Conservation (phyloP, 1,284 basidiomycete genomes). For the Porodaedalea pini region DNA sequence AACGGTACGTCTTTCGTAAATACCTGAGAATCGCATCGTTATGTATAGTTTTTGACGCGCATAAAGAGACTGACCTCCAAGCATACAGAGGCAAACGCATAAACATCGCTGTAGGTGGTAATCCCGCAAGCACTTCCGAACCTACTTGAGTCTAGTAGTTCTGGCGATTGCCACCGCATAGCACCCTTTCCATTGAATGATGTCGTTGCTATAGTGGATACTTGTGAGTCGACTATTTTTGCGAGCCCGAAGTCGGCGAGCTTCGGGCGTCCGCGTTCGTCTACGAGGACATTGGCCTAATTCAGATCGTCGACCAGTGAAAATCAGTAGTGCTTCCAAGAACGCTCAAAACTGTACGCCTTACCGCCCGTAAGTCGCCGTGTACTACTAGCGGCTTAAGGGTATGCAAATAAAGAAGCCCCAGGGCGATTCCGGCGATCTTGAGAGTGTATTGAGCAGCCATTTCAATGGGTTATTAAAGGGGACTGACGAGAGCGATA, state of each 20-base stretch:
- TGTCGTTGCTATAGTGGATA: not conserved
- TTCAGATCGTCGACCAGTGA: too few relatives aligned
- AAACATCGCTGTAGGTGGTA: slow-evolving; percentile 11
- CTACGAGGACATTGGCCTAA: slow-evolving; percentile 12
- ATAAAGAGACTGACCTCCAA: slow-evolving; percentile 5
- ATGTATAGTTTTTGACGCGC: not conserved
- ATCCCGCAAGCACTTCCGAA: not conserved
- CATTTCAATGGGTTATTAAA: too few relatives aligned
- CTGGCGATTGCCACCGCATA: slow-evolving; percentile 12
- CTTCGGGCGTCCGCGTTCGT: slow-evolving; percentile 4
- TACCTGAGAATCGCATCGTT: not conserved
- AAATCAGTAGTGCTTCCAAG: too few relatives aligned
- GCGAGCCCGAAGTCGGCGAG: slow-evolving; percentile 14
- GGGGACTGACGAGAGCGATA: not conserved
- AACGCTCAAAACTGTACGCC: too few relatives aligned
- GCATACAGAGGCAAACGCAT: slow-evolving; percentile 12
- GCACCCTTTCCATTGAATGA: slow-evolving; percentile 8
- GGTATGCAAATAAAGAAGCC: slow-evolving; percentile 16
- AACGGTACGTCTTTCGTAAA: slow-evolving; percentile 11
- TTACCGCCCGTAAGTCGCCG: slow-evolving; percentile 18
- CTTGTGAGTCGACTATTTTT: slow-evolving; percentile 12
- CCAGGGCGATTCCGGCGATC: slow-evolving; percentile 9
- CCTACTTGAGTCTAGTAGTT: slow-evolving; percentile 1
- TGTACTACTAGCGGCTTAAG: slow-evolving; percentile 17
- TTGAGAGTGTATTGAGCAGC: not conserved